phyloP scores from a whole-genome alignment of 139 green algal genomes.

The Raphidocelis subcapitata region DNA sequence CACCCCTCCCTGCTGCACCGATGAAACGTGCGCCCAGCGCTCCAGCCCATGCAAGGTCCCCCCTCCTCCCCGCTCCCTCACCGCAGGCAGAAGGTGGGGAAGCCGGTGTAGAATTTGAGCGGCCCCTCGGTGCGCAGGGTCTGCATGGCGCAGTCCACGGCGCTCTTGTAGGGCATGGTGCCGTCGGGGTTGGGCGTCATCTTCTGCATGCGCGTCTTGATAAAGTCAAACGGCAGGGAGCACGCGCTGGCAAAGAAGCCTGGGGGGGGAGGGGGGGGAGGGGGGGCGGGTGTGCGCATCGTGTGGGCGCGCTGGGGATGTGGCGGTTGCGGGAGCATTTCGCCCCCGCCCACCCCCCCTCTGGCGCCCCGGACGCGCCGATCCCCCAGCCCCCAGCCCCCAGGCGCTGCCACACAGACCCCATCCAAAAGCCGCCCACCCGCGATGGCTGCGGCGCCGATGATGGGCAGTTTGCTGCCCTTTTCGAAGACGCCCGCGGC shows the following conservation, averaged over 20 bases:
- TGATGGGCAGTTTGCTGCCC: constrained; percentile 49
- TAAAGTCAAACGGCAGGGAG: constrained; percentile 96
- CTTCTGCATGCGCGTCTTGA: constrained; percentile 97
- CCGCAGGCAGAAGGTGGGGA: constrained; percentile 92
- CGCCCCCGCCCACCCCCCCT: no score
- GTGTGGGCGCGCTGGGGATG: neutral
- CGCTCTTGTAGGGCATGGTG: constrained; percentile 85
- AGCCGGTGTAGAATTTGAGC: constrained; percentile 98
- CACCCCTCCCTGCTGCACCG: no score
- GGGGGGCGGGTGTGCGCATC: neutral
- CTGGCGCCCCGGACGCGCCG: neutral
- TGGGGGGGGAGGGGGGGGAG: constrained; percentile 24
- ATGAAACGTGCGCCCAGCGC: no score
- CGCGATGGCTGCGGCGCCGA: constrained; percentile 71
- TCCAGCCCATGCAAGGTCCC: no score
- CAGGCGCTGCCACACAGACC: no score
- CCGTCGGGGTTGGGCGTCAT: constrained; percentile 86
- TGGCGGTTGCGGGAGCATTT: neutral
- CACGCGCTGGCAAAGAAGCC: constrained; percentile 93
- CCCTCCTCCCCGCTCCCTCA: neutral
- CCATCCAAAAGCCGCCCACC: constrained; percentile 2
- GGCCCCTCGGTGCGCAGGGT: constrained; percentile 76
- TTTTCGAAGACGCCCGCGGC: constrained; percentile 65
- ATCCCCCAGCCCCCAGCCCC: no score
- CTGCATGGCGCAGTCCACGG: constrained; percentile 88